These are phyloP conservation scores for Ogataea populi-albae DNA, from an alignment of 805 yeast genomes.

Conservation along the genomic window DNA sequence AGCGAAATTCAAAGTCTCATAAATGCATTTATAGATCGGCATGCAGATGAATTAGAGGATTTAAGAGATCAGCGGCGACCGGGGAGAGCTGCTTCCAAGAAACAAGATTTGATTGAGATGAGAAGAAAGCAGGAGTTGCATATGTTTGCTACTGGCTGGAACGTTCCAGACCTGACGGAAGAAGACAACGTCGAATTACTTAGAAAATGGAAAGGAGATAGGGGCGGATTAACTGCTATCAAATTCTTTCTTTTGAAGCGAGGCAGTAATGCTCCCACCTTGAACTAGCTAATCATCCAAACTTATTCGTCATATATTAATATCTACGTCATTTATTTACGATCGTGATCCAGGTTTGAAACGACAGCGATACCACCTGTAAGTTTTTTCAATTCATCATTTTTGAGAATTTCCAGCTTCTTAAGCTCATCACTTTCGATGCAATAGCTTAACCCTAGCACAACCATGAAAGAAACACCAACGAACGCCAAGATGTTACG, in stretches of 20 bases:
- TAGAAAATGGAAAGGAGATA: constrained; percentile 76
- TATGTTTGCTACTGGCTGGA: constrained; percentile 64
- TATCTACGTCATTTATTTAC: neutral
- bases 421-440: constrained; percentile 19
- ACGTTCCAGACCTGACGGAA: constrained; percentile 70
- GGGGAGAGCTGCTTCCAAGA: constrained; percentile 79
- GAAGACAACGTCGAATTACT: constrained; percentile 55
- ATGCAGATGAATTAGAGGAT: constrained; percentile 70
- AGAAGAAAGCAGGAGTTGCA: constrained; percentile 58
- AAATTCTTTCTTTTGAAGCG: constrained; percentile 42
- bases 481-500: constrained; percentile 29
- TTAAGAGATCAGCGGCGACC: constrained; percentile 66
- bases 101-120: constrained; percentile 65
- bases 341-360: neutral
- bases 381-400: constrained; percentile 5
- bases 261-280: too few relatives aligned
- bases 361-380: constrained; percentile 1
- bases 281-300: too few relatives aligned
- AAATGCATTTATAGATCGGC: constrained; percentile 61
- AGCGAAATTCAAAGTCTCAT: constrained; percentile 63
- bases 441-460: constrained; percentile 29
- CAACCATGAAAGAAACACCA: constrained; percentile 27
- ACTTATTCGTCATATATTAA: too few relatives aligned
- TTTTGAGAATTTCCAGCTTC: constrained; percentile 2
- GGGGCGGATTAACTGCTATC: constrained; percentile 70